phyloP scores from a whole-genome alignment of 2,329 filamentous ascomycete species.

The Shiraia sp. region DNA sequence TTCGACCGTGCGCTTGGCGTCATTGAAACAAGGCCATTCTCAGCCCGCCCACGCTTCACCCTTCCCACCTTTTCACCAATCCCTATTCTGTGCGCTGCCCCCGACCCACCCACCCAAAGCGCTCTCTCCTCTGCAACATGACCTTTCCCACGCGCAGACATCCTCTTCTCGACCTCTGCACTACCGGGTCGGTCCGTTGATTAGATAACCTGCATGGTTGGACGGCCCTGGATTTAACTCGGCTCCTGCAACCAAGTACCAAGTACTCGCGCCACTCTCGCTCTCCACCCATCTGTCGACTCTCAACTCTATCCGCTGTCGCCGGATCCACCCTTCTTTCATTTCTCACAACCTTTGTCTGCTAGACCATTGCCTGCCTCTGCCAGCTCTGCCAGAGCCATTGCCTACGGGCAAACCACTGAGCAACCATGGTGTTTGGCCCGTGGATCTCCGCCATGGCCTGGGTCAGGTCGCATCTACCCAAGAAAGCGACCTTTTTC shows the following conservation, averaged over 20 bases:
- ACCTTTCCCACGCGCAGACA: background rate
- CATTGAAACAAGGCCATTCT: background rate
- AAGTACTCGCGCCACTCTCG: background rate
- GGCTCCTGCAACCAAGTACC: background rate
- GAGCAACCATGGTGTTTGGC: slow-evolving; percentile 5
- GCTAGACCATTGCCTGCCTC: too few species aligned
- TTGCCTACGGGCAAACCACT: too few species aligned
- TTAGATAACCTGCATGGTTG: too few species aligned
- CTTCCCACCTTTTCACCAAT: background rate
- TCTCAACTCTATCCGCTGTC: background rate
- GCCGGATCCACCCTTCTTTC: too few species aligned
- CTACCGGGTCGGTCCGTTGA: slow-evolving; percentile 30
- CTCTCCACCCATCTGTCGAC: background rate
- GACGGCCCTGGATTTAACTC: too few species aligned
- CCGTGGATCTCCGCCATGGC: slow-evolving; percentile 7
- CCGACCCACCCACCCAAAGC: too few species aligned
- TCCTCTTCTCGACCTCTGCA: slow-evolving; percentile 8
- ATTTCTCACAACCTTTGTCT: too few species aligned
- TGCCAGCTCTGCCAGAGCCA: too few species aligned
- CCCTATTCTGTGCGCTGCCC: background rate
- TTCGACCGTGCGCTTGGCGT: background rate
- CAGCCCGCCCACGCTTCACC: background rate
- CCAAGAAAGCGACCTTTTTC: background rate
- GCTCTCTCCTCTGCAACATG: background rate
- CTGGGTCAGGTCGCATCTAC: slow-evolving; percentile 2